phyloP scores from a whole-genome alignment of 164 flowering plant genomes.

The Tetracentron sinense region DNA sequence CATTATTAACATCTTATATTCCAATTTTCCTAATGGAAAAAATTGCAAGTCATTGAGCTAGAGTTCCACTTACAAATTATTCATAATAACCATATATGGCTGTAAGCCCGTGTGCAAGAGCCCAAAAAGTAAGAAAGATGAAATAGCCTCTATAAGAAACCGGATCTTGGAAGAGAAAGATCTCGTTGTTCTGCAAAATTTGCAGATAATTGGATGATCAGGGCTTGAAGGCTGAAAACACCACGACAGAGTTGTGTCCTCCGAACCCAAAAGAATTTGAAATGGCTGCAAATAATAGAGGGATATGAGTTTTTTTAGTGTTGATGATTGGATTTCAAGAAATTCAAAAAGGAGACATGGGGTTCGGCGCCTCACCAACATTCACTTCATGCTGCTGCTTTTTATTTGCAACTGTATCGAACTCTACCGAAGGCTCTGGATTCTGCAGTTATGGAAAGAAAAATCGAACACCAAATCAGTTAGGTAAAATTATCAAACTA shows the following conservation, averaged over 20 bases:
- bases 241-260: slow-evolving; percentile 92
- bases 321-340: neutral
- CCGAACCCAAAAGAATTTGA: slow-evolving; percentile 94
- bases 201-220: slow-evolving; percentile 19
- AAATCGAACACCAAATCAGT: neutral
- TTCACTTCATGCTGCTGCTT: slow-evolving; percentile 90
- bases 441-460: slow-evolving; percentile 40
- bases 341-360: neutral
- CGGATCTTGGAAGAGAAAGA: too few relatives aligned
- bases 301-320: too few relatives aligned
- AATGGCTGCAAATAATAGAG: slow-evolving; percentile 49
- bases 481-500: too few relatives aligned
- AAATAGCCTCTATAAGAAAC: neutral
- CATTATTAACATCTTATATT: too few relatives aligned
- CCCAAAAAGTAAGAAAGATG: neutral
- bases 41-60: too few relatives aligned
- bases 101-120: too few relatives aligned
- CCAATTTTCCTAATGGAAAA: too few relatives aligned
- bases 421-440: slow-evolving; percentile 81
- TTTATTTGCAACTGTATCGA: slow-evolving; percentile 75
- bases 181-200: too few relatives aligned
- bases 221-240: slow-evolving; percentile 76
- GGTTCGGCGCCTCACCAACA: slow-evolving; percentile 56
- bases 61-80: too few relatives aligned
- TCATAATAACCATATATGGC: too few relatives aligned